phyloP scores from a whole-genome alignment of 2,329 filamentous ascomycete genomes.

The Exserohilum turcica region DNA sequence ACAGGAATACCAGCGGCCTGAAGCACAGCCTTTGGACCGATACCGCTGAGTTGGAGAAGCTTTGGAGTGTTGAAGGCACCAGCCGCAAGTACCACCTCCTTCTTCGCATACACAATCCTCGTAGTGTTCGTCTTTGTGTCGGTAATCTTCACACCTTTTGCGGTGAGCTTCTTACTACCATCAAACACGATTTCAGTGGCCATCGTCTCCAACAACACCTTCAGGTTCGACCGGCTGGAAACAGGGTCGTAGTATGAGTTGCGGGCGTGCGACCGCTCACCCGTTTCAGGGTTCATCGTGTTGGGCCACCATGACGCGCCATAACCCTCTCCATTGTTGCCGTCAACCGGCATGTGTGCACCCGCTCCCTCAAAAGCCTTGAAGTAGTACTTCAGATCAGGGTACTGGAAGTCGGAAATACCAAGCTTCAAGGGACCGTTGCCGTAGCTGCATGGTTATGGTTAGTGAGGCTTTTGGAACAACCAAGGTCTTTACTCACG shows the following conservation, averaged over 20 bases:
- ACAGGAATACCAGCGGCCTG: slow-evolving; percentile 34
- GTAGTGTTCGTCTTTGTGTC: slow-evolving; percentile 22
- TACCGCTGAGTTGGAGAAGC: slow-evolving; percentile 51
- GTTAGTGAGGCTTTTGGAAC: not conserved
- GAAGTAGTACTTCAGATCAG: slow-evolving; percentile 32
- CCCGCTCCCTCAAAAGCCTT: slow-evolving; percentile 31
- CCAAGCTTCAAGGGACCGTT: slow-evolving; percentile 35
- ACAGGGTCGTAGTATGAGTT: slow-evolving; percentile 41
- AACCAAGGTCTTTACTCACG: slow-evolving; percentile 10
- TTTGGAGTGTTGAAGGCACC: slow-evolving; percentile 61
- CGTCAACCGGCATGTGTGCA: slow-evolving; percentile 24
- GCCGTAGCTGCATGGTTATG: slow-evolving; percentile 23
- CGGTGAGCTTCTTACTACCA: slow-evolving; percentile 24
- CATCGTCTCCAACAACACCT: slow-evolving; percentile 28
- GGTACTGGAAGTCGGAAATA: slow-evolving; percentile 36
- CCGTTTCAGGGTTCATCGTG: slow-evolving; percentile 39
- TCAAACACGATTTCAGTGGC: slow-evolving; percentile 33
- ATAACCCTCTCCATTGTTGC: slow-evolving; percentile 33
- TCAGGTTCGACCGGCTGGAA: slow-evolving; percentile 36
- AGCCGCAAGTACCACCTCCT: slow-evolving; percentile 66
- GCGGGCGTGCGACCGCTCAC: slow-evolving; percentile 39
- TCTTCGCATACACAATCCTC: slow-evolving; percentile 31
- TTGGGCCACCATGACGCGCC: slow-evolving; percentile 47
- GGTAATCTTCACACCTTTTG: slow-evolving; percentile 34
- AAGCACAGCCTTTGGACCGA: slow-evolving; percentile 36